phyloP scores from a whole-genome alignment of 805 yeast species.

The Yarrowia sp. region DNA sequence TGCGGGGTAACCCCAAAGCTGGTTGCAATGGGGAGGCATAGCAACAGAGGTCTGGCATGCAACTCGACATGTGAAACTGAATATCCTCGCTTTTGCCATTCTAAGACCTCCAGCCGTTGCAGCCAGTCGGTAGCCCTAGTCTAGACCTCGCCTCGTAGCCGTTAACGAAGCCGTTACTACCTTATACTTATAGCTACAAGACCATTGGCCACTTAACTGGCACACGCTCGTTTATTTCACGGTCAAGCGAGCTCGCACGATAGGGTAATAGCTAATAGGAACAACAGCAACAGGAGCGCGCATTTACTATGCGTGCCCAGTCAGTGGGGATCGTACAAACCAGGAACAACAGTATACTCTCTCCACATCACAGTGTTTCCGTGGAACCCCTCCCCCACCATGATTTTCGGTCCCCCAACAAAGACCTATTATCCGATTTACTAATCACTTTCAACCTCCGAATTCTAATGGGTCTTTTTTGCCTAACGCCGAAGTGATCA shows the following conservation, averaged over 20 bases:
- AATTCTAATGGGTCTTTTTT: background rate
- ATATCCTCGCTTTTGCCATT: background rate
- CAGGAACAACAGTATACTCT: too few relatives aligned
- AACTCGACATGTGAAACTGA: background rate
- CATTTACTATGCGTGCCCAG: too few relatives aligned
- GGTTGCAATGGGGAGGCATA: background rate
- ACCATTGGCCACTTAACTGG: too few relatives aligned
- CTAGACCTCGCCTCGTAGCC: too few relatives aligned
- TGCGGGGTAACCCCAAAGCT: constrained; percentile 15
- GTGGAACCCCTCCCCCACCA: constrained; percentile 5
- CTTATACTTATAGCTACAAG: too few relatives aligned
- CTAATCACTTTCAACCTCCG: background rate
- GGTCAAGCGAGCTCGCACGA: too few relatives aligned
- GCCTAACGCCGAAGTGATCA: constrained; percentile 16
- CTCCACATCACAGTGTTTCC: too few relatives aligned
- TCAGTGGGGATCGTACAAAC: too few relatives aligned
- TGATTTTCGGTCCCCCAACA: background rate
- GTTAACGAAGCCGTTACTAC: too few relatives aligned
- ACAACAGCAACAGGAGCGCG: too few relatives aligned
- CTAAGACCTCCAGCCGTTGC: background rate
- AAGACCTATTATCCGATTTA: background rate
- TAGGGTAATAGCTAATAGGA: too few relatives aligned
- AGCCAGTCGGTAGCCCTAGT: background rate
- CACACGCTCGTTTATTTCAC: too few relatives aligned
- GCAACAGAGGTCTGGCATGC: background rate